Conservation (phyloP, 1,284 basidiomycete genomes). For the Apiotrichum mycotoxinovorans region DNA sequence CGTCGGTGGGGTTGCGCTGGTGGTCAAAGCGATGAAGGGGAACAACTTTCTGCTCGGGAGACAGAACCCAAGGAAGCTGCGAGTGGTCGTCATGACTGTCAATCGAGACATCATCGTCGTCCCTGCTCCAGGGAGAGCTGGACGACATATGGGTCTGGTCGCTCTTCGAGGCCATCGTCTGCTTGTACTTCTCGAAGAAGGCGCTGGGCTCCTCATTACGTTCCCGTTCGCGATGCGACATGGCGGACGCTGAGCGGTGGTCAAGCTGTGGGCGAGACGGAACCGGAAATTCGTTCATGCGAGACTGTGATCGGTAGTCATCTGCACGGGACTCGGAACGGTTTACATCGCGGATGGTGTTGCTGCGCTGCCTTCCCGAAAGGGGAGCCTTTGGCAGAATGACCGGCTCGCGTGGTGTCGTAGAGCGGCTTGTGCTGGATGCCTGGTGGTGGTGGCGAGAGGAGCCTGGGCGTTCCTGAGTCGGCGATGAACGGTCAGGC, state of each 20-base stretch:
- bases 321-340: background rate
- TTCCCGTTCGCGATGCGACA: slow-evolving; percentile 1
- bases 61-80: slow-evolving; percentile 41
- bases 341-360: background rate
- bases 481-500: background rate
- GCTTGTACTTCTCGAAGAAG: slow-evolving; percentile 55
- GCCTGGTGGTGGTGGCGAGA: background rate
- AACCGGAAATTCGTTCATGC: background rate
- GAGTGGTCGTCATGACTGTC: slow-evolving; percentile 26
- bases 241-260: slow-evolving; percentile 11
- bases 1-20: slow-evolving; percentile 29
- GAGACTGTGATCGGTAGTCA: background rate
- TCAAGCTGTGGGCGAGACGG: background rate
- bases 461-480: background rate
- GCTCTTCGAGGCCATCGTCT: slow-evolving; percentile 15
- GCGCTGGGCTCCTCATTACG: slow-evolving; percentile 23
- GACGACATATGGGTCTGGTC: slow-evolving; percentile 16
- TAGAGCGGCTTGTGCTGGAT: background rate
- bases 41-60: background rate
- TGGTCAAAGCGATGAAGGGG: slow-evolving; percentile 9
- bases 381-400: slow-evolving; percentile 26
- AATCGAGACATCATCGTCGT: slow-evolving; percentile 14
- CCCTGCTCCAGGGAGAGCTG: slow-evolving; percentile 9
- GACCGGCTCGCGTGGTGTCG: slow-evolving; percentile 14
- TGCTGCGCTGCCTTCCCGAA: slow-evolving; percentile 12